A percentile compares a stretch with the other conserved stretches of the same genome.
phyloP scores from a whole-genome alignment of 768 basidiomycete genomes.

The Amanita polypyramis region DNA sequence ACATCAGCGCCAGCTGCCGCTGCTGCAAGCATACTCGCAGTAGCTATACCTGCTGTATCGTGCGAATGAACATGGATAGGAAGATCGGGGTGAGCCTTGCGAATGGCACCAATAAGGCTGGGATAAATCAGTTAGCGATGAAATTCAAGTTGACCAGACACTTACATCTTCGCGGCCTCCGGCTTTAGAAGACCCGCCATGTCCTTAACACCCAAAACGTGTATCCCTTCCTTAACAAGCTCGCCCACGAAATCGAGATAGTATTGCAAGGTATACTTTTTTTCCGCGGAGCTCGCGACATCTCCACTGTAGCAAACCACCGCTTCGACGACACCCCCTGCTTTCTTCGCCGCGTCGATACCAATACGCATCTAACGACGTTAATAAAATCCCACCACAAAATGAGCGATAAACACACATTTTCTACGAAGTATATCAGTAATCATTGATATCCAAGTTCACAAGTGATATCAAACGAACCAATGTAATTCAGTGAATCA shows the following conservation, averaged over 20 bases:
- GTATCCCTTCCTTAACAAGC: conserved; percentile 90
- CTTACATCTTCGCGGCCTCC: conserved; percentile 78
- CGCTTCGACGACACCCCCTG: conserved; percentile 95
- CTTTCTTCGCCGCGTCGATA: conserved; percentile 99
- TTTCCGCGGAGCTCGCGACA: conserved; percentile 88
- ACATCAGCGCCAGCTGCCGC: conserved; percentile 98
- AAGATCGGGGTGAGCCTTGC: conserved; percentile 92
- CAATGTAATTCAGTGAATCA: conserved; percentile 97
- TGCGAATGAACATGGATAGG: conserved; percentile 99
- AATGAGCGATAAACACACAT: conserved; percentile 36
- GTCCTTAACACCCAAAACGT: conserved; percentile 96
- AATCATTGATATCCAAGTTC: neutral
- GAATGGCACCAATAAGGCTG: conserved; percentile 88
- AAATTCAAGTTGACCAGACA: neutral
- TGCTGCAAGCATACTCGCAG: conserved; percentile 94
- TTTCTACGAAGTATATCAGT: conserved; percentile 35
- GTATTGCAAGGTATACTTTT: conserved; percentile 95
- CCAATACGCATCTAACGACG: conserved; percentile 73
- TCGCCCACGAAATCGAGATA: conserved; percentile 94
- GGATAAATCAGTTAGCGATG: conserved; percentile 4
- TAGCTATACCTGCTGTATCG: conserved; percentile 96
- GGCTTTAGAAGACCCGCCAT: conserved; percentile 98
- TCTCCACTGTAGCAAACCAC: conserved; percentile 99
- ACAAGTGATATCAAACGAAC: conserved; percentile 30
- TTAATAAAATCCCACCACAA: neutral